phyloP scores from a whole-genome alignment of 1,139 yeast genomes.

The Taphrina flavorubra region DNA sequence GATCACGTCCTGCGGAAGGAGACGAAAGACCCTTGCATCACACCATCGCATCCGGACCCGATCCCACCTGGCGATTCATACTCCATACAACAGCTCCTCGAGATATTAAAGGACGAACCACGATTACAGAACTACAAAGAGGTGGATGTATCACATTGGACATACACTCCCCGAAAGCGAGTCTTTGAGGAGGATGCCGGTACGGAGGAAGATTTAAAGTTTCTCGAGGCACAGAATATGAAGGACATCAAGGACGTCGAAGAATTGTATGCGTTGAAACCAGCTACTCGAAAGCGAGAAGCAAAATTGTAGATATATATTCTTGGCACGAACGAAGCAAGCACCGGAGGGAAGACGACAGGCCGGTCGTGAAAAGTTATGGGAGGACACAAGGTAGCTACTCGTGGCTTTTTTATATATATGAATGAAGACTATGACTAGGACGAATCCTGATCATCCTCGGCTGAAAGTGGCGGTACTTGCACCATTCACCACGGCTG shows the following conservation, averaged over 20 bases:
- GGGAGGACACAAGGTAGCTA: too few species aligned
- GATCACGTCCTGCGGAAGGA: constrained; percentile 89
- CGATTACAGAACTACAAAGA: not conserved
- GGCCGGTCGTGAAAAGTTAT: too few species aligned
- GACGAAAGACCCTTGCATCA: constrained; percentile 82
- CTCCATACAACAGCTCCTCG: constrained; percentile 57
- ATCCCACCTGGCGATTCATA: constrained; percentile 81
- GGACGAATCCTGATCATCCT: too few species aligned
- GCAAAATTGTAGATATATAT: not conserved
- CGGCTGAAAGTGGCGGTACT: not conserved
- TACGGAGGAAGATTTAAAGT: not conserved
- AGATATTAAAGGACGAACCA: constrained; percentile 18
- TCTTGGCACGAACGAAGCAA: not conserved
- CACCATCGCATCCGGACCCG: constrained; percentile 79
- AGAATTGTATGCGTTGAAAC: constrained; percentile 1
- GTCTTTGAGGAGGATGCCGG: constrained; percentile 15
- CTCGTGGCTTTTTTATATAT: too few species aligned
- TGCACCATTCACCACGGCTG: not conserved
- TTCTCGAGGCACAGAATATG: constrained; percentile 29
- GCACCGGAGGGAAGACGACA: too few species aligned
- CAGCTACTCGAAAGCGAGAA: not conserved
- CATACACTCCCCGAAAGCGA: constrained; percentile 7
- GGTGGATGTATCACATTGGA: constrained; percentile 3
- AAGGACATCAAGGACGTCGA: constrained; percentile 15
- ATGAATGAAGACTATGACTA: too few species aligned